Evolutionary conservation across 176 grass and related monocot species (phyloP).

Genomic region (Raddia distichophylla): DNA sequence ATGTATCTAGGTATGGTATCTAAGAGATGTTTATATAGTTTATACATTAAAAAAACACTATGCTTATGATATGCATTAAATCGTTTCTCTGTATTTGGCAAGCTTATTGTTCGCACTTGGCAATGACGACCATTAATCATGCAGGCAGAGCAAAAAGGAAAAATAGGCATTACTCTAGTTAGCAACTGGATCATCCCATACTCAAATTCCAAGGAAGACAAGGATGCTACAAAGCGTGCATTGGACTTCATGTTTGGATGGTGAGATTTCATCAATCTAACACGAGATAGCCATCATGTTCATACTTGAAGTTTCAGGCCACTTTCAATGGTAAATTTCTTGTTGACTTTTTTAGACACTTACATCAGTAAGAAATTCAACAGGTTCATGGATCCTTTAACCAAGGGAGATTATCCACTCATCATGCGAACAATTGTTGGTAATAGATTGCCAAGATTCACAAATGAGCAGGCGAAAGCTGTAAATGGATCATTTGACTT

Average conservation of each 20-base stretch:
- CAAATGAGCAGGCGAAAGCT: slow-evolving; percentile 59
- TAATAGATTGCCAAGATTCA: slow-evolving; percentile 78
- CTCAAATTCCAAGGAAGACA: slow-evolving; percentile 61
- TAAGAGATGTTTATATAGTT: slow-evolving; percentile 18
- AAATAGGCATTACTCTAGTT: slow-evolving; percentile 74
- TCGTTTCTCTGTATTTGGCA: slow-evolving; percentile 12
- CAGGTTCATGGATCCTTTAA: slow-evolving; percentile 94
- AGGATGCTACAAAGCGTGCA: slow-evolving; percentile 61
- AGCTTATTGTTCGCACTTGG: slow-evolving; percentile 17
- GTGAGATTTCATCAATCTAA: slow-evolving; percentile 52
- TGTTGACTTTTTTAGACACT: not conserved
- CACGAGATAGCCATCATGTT: slow-evolving; percentile 1
- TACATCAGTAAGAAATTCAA: slow-evolving; percentile 31
- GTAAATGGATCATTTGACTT: slow-evolving; percentile 88
- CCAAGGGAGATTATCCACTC: slow-evolving; percentile 67
- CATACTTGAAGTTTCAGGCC: not conserved
- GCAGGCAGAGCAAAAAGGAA: slow-evolving; percentile 69
- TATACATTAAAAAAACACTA: not conserved
- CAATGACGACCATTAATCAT: slow-evolving; percentile 15
- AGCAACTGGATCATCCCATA: slow-evolving; percentile 80
- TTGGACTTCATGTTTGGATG: slow-evolving; percentile 96
- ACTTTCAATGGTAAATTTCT: not conserved
- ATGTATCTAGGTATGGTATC: not conserved
- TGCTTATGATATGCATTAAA: not conserved
- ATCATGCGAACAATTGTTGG: slow-evolving; percentile 67